A percentile compares a stretch with the other conserved stretches of the same genome.
Evolutionary conservation across 2,329 filamentous ascomycete species (phyloP).

Genomic region (Ophiostoma montium): DNA sequence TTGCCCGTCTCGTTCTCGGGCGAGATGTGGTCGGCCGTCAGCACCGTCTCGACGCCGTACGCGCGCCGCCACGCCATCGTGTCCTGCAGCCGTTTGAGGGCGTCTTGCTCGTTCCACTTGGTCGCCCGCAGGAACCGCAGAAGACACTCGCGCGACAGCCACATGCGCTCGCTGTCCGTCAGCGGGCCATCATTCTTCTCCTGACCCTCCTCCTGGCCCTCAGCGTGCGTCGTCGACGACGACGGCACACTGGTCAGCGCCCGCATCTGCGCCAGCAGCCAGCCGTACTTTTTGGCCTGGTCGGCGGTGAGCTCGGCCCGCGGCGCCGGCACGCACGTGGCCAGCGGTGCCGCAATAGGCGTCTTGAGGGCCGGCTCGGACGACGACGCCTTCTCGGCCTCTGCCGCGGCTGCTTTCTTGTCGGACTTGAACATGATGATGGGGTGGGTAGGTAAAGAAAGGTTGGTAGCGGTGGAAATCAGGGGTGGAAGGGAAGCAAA

Average conservation of each 20-base stretch:
- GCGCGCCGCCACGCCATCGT: constrained; percentile 84
- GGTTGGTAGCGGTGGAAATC: no score
- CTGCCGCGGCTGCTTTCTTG: constrained; percentile 2
- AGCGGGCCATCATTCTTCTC: constrained; percentile 50
- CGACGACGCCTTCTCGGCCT: constrained; percentile 1
- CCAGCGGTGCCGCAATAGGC: constrained; percentile 43
- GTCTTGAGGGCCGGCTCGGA: constrained; percentile 12
- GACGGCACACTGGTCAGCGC: constrained; percentile 58
- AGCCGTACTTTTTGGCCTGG: constrained; percentile 68
- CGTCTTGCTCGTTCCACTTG: constrained; percentile 70
- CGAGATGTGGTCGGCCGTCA: constrained; percentile 77
- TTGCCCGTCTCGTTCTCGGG: constrained; percentile 95
- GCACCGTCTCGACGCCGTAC: constrained; percentile 59
- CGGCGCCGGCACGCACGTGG: constrained; percentile 41
- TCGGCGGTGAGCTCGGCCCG: constrained; percentile 54
- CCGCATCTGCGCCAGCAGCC: constrained; percentile 56
- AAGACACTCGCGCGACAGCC: constrained; percentile 83
- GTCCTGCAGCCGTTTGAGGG: constrained; percentile 62
- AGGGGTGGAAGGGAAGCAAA: neutral
- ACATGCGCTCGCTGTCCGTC: constrained; percentile 69
- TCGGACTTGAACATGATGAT: neutral
- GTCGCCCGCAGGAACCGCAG: constrained; percentile 86
- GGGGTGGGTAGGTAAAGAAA: neutral
- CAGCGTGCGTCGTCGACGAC: no score
- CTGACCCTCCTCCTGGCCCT: no score